Conservation (phyloP, 2,329 filamentous ascomycete species). For the Fusarium aywerte region DNA sequence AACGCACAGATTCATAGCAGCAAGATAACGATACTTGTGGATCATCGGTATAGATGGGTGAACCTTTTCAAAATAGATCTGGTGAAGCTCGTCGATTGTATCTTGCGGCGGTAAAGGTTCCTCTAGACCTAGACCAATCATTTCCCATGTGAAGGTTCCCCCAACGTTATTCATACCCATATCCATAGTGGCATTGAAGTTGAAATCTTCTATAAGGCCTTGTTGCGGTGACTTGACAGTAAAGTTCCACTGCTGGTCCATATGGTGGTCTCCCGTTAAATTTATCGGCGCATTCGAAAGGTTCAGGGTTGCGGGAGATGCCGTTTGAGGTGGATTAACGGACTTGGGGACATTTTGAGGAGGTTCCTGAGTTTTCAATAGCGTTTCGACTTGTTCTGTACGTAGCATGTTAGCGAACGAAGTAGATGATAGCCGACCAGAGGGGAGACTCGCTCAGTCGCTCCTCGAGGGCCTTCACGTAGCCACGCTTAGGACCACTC, state of each 20-base stretch:
- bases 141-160: slow-evolving; percentile 81
- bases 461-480: slow-evolving; percentile 93
- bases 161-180: slow-evolving; percentile 63
- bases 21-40: slow-evolving; percentile 86
- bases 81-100: slow-evolving; percentile 85
- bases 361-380: slow-evolving; percentile 82
- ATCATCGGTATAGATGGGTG: slow-evolving; percentile 89
- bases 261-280: slow-evolving; percentile 59
- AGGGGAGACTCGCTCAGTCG: slow-evolving; percentile 75
- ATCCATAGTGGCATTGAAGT: slow-evolving; percentile 62
- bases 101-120: slow-evolving; percentile 69
- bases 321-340: slow-evolving; percentile 48
- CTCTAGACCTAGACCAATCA: slow-evolving; percentile 69
- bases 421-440: slow-evolving; percentile 9
- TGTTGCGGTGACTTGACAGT: slow-evolving; percentile 64
- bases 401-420: slow-evolving; percentile 31
- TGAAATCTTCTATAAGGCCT: slow-evolving; percentile 65
- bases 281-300: slow-evolving; percentile 60
- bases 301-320: slow-evolving; percentile 43
- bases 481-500: slow-evolving; percentile 93
- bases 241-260: slow-evolving; percentile 65
- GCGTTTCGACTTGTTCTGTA: slow-evolving; percentile 89
- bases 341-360: slow-evolving; percentile 48
- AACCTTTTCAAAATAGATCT: slow-evolving; percentile 90
- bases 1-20: slow-evolving; percentile 82